Evolutionary conservation across 2,329 filamentous ascomycete species (phyloP).

Genomic region (Nannizzia gypsea): DNA sequence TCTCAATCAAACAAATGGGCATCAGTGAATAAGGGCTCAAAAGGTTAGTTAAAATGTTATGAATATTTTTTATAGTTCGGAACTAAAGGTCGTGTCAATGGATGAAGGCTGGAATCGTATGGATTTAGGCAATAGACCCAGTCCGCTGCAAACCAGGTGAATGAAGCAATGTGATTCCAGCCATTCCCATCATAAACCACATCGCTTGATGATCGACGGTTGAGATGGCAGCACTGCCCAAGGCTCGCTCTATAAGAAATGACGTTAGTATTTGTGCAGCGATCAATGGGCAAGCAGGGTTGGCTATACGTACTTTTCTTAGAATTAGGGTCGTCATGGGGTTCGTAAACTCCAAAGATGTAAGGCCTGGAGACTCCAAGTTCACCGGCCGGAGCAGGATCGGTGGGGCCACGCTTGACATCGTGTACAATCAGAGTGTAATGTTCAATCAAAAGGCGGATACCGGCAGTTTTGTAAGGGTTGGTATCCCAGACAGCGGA

Average conservation of each 20-base stretch:
- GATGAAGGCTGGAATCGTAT: not conserved
- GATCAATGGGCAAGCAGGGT: not conserved
- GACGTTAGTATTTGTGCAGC: not conserved
- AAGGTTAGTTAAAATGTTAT: not conserved
- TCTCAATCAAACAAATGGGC: not conserved
- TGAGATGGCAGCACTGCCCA: constrained; percentile 35
- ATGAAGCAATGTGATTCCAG: constrained; percentile 46
- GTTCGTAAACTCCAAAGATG: constrained; percentile 52
- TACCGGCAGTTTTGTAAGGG: constrained; percentile 37
- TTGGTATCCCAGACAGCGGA: constrained; percentile 50
- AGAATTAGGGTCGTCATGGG: constrained; percentile 41
- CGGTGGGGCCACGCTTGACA: constrained; percentile 40
- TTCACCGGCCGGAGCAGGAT: constrained; percentile 44
- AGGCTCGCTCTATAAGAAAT: not conserved
- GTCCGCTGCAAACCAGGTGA: constrained; percentile 41
- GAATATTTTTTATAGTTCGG: not conserved
- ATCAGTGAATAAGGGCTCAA: not conserved
- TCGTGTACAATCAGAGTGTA: constrained; percentile 56
- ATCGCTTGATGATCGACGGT: constrained; percentile 44
- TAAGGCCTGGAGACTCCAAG: constrained; percentile 41
- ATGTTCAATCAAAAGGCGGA: constrained; percentile 45
- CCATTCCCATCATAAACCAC: constrained; percentile 45
- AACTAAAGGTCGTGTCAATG: not conserved
- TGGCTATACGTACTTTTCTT: constrained; percentile 30
- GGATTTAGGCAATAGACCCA: constrained; percentile 20